Evolutionary conservation across 371 early-diverging fungal genomes (phyloP).

Genomic region (Dinochytrium kinnereticum): DNA sequence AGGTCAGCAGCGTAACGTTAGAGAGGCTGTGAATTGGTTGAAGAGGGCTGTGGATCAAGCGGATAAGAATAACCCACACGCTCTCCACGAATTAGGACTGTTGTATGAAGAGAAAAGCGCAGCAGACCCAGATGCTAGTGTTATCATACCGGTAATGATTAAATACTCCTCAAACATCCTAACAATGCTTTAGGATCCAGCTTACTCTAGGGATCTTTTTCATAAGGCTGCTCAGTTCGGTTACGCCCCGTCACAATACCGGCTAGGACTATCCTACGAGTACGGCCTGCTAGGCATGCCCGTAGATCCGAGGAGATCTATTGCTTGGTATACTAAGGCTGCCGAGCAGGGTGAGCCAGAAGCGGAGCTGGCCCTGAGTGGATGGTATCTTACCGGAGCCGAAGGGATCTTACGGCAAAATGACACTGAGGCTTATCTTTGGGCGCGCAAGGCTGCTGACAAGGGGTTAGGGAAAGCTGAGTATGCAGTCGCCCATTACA

Average conservation of each 20-base stretch:
- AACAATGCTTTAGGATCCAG: constrained; percentile 51
- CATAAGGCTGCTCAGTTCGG: constrained; percentile 77
- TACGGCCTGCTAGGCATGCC: constrained; percentile 72
- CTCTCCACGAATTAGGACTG: constrained; percentile 22
- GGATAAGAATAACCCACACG: constrained; percentile 16
- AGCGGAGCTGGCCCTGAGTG: constrained; percentile 85
- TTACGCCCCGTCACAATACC: constrained; percentile 77
- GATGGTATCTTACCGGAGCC: constrained; percentile 89
- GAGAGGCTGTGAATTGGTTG: constrained; percentile 81
- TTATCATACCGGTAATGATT: constrained; percentile 14
- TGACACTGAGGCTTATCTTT: constrained; percentile 80
- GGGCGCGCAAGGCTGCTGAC: constrained; percentile 78
- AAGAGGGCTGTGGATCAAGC: constrained; percentile 68
- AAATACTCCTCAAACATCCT: neutral
- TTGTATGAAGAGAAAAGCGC: constrained; percentile 17
- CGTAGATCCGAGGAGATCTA: constrained; percentile 41
- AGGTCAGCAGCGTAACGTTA: constrained; percentile 63
- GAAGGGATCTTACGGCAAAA: constrained; percentile 38
- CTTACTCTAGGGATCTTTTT: constrained; percentile 72
- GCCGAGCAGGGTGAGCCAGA: constrained; percentile 58
- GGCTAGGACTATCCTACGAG: constrained; percentile 79
- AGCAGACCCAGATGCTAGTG: constrained; percentile 4
- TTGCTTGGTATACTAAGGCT: constrained; percentile 69
- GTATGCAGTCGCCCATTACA: constrained; percentile 37
- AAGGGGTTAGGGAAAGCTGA: constrained; percentile 74